Conservation (phyloP, 768 basidiomycete genomes). For the Xanthoconium purpureum region DNA sequence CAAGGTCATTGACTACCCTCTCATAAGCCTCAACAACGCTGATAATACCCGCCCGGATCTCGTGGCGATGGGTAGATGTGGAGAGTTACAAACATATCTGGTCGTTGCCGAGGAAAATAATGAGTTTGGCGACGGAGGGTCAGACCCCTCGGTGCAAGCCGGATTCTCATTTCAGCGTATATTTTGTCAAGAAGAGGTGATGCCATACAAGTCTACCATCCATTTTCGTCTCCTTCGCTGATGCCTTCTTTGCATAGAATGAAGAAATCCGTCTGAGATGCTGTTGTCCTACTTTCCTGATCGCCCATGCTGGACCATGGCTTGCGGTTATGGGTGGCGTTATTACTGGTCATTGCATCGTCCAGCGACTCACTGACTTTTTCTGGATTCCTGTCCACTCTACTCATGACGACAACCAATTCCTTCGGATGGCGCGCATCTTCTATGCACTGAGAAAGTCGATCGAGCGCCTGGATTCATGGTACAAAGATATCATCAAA, state of each 20-base stretch:
- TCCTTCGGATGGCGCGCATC: not conserved
- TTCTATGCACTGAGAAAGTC: conserved; percentile 7
- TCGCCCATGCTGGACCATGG: conserved; percentile 20
- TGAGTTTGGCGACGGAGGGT: conserved; percentile 18
- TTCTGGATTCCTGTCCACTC: not conserved
- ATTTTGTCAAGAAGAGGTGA: conserved; percentile 13
- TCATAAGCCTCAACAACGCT: not conserved
- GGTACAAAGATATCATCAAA: conserved; percentile 14
- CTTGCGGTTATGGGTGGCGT: conserved; percentile 33
- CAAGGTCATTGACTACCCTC: not conserved
- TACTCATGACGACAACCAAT: not conserved
- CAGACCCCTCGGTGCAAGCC: conserved; percentile 31
- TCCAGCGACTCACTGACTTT: conserved; percentile 19
- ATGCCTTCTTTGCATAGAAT: conserved; percentile 5
- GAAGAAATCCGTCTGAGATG: conserved; percentile 6
- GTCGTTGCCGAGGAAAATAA: conserved; percentile 22
- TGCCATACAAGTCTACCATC: not conserved
- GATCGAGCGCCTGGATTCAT: conserved; percentile 14
- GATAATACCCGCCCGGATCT: conserved; percentile 4
- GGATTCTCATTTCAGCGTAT: conserved; percentile 18
- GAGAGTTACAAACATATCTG: not conserved
- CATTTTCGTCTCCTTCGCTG: not conserved
- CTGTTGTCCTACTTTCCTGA: conserved; percentile 33
- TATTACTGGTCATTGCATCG: conserved; percentile 24
- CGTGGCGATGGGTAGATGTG: not conserved